phyloP scores from a whole-genome alignment of 2,329 filamentous ascomycete species.

The Taxawa tesnikishii region DNA sequence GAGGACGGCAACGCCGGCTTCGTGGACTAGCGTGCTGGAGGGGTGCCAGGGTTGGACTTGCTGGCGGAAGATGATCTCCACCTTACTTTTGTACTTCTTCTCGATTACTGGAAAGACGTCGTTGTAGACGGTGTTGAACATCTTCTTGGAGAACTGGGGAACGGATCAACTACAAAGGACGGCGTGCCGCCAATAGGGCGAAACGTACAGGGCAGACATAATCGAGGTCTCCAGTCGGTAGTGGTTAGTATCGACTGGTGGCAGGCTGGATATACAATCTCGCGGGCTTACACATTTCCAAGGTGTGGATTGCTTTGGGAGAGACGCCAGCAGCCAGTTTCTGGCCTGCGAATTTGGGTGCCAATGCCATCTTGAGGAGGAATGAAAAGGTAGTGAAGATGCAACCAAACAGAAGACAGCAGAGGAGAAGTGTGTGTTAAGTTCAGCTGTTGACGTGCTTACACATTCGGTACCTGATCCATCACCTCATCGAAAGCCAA shows the following conservation, averaged over 20 bases:
- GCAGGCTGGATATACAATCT: too few relatives aligned
- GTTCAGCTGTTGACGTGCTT: too few relatives aligned
- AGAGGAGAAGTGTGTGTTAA: too few relatives aligned
- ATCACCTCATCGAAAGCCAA: too few relatives aligned
- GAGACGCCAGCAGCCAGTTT: slow-evolving; percentile 42
- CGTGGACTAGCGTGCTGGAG: slow-evolving; percentile 56
- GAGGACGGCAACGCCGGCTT: slow-evolving; percentile 73
- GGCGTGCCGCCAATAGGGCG: background rate
- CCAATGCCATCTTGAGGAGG: slow-evolving; percentile 63
- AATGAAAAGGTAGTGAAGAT: too few relatives aligned
- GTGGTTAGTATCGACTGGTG: too few relatives aligned
- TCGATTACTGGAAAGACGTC: slow-evolving; percentile 53
- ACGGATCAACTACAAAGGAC: too few relatives aligned
- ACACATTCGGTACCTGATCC: too few relatives aligned
- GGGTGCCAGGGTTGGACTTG: slow-evolving; percentile 96
- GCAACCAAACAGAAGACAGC: too few relatives aligned
- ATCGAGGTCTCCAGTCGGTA: slow-evolving; percentile 51
- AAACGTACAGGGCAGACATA: slow-evolving; percentile 64
- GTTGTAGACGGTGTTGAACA: slow-evolving; percentile 63
- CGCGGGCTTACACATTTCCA: slow-evolving; percentile 36
- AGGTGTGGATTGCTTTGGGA: slow-evolving; percentile 36
- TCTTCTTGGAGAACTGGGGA: slow-evolving; percentile 48
- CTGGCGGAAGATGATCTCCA: slow-evolving; percentile 76
- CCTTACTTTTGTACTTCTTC: slow-evolving; percentile 44
- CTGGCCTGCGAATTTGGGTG: slow-evolving; percentile 65